Evolutionary conservation across 495 filamentous ascomycete species (phyloP), one percentile per base, ranked within the genome.

Genomic region (Aspergillus kassunensis): DNA sequence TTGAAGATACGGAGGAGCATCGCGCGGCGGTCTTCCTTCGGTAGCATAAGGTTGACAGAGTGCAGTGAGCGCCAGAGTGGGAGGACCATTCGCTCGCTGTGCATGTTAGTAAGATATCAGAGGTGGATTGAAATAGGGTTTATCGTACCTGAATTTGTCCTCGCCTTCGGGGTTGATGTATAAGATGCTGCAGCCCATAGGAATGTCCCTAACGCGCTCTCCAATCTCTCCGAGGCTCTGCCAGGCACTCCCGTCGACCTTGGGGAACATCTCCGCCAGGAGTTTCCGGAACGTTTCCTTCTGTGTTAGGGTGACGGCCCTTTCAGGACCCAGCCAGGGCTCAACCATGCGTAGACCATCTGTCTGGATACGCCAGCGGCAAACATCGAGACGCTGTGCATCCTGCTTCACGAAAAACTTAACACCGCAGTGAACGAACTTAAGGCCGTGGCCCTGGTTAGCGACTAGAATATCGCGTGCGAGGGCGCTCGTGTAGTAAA

Each of bases 401-500:
- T 97, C 91, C 62, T 98, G 93, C 72, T 92, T 93, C 68, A 97
- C 89, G 67, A 96, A 97, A 84, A 97, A 96, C 73, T 95, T 95
- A 23, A 98, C 89, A 53, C 93, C 93, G 51, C 87, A 91, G 69
- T 98, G 93, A 33, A 97, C 86, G 64, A 98, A 97, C 69, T 90
- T 95, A 68, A 97, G 84, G 21, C 91, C 90, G 12, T 84, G 84
- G 20, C 87, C 87, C 66, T 96, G 90, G 64, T 97, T 98, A 46
- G 80, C 68, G 7, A 70, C 72, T 2, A 98, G 78, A 46, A 98
- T 95, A 54, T 89, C 84, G 12, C 87, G 84, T 1, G 88, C 87
- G 10, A 97, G 77, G n/a, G 81, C 76, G 48, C 84, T 89, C 43
- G 90, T 95, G 75, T 97, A 98, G 77, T 98, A 98, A 46, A 98